Evolutionary conservation across 805 yeast genomes (phyloP), one percentile per base, ranked within the genome.

Genomic region (Suhomyces emberorum): DNA sequence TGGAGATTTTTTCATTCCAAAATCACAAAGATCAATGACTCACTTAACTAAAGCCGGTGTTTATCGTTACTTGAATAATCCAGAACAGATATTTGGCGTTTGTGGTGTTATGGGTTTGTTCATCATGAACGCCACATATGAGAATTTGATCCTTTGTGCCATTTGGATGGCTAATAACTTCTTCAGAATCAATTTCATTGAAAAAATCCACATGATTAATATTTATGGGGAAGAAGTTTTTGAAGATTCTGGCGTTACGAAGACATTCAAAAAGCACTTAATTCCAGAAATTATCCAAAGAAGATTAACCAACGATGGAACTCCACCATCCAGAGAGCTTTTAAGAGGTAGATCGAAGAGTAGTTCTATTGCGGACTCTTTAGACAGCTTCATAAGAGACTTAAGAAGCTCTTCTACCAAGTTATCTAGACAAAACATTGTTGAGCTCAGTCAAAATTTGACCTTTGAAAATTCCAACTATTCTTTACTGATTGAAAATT

Each of bases 71-170:
- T 69, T 85, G 53, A 85, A 85, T 55, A 83, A 85, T 51, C 95
- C 95, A 7, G 95, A 85, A 54, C 81, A 87, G 46, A 59, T 85
- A 11, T 70, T 83, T 40, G 91, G 95, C 9, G 78, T 81, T 37
- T 77, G 88, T 44, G 91, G 91, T 11, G 73, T 83, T 25, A 83
- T 88, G 87, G 93, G 91, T 16, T 77, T 79, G 1, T 61, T 82
- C 23, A 69, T 85, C 38, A 73, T 86, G 28, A 55, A 69, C 38
- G 77, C 81, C 16, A 70, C 79, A 1, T 65, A 74, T 31, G 65
- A 66, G 38, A 63, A 75, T 36, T 49, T 83, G 32, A 76, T 83
- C 0, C 65, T 75, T 47, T 55, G 82, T 28, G 39, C 48, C 6
- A 41, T 69, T 30, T 85, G 89, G 87, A 77, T 86, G 1, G 54